These are phyloP conservation scores for Acanthamoeba lenticulata DNA, from an alignment of 208 protist species.

Conservation along the genomic window DNA sequence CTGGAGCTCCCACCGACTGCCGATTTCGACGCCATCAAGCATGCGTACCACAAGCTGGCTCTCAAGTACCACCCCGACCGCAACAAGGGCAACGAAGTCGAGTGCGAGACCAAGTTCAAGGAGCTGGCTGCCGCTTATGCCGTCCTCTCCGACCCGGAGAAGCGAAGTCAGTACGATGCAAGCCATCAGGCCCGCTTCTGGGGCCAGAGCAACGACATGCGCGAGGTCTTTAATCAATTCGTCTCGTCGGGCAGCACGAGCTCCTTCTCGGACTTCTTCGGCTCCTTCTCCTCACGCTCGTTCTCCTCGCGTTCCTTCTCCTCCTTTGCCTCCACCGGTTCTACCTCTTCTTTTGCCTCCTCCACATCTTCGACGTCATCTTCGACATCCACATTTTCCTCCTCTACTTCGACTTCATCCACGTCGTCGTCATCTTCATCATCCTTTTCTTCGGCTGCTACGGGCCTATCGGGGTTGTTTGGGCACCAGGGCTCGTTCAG, in stretches of 20 bases:
- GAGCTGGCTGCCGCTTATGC: background rate
- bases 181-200: background rate
- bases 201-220: background rate
- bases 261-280: background rate
- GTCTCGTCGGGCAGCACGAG: background rate
- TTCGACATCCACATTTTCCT: background rate
- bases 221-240: background rate
- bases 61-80: background rate
- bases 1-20: background rate
- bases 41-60: background rate
- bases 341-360: background rate
- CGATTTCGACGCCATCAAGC: background rate
- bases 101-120: background rate
- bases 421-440: background rate
- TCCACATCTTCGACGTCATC: background rate
- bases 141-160: background rate
- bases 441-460: background rate
- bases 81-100: background rate
- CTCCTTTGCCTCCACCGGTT: background rate
- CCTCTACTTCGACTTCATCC: background rate
- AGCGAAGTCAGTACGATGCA: background rate
- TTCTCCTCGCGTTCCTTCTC: background rate
- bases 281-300: background rate
- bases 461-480: background rate
- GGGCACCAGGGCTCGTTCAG: background rate